These are phyloP conservation scores for Mortierella sp. DNA, from an alignment of 371 early-diverging fungal genomes.

Conservation along the genomic window DNA sequence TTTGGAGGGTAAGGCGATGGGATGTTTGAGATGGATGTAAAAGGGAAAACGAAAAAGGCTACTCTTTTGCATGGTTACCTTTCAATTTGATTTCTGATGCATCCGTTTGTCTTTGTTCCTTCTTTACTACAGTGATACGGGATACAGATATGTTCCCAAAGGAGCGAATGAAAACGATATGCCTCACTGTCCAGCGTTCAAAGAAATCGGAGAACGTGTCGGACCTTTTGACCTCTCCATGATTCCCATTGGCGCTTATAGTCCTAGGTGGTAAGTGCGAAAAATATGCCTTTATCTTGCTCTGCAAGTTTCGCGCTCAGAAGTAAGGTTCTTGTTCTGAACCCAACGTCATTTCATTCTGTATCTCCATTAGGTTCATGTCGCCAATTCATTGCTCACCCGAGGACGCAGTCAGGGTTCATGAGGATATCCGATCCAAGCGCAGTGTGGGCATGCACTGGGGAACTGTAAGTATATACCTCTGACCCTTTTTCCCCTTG, in stretches of 20 bases:
- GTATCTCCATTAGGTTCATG: constrained; percentile 58
- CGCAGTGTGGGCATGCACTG: constrained; percentile 77
- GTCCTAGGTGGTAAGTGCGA: constrained; percentile 65
- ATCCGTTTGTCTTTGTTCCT: constrained; percentile 1
- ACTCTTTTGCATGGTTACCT: no score
- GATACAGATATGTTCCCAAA: constrained; percentile 69
- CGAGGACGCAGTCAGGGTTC: constrained; percentile 82
- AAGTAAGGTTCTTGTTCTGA: neutral
- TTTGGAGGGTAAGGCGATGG: constrained; percentile 78
- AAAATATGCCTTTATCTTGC: neutral
- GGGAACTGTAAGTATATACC: constrained; percentile 60
- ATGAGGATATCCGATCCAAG: constrained; percentile 74
- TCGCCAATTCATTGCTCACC: constrained; percentile 79
- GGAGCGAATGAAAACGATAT: constrained; percentile 57
- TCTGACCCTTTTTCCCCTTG: no score
- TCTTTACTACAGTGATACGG: constrained; percentile 76
- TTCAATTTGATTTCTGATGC: no score
- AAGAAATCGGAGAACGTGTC: constrained; percentile 78
- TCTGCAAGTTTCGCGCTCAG: neutral
- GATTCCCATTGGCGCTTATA: constrained; percentile 88
- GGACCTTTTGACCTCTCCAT: constrained; percentile 79
- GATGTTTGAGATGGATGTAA: no score
- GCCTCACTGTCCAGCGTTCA: constrained; percentile 83
- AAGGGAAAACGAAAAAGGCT: no score
- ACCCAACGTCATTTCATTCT: neutral